Evolutionary conservation across 108 stramenopile genomes (phyloP), one percentile per base, ranked within the genome.

Genomic region (Nannochloropsis gaditana): DNA sequence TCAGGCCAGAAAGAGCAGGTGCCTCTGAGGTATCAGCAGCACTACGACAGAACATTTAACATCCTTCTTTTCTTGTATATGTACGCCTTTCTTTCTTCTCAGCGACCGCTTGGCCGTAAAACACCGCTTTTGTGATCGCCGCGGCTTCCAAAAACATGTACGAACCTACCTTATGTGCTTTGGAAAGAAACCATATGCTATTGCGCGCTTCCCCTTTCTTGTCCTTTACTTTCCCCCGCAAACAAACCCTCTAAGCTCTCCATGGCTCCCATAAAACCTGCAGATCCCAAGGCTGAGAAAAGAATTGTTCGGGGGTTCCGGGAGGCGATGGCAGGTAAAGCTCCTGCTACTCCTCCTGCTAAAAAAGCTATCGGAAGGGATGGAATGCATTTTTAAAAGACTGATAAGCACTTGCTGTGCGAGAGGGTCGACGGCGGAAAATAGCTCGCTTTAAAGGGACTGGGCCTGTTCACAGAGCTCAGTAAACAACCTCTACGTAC

Each of bases 271-370:
- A 73, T 73, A 15, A 73, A 73, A 3, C 59, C 59, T 2, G 59
- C 59, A n/a, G 59, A 73, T 15, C 59, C 59, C 59, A 73, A n/a
- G 59, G 59, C 59, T n/a, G 59, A 73, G 8, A 73, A 73, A 73
- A 73, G 59, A 2, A 73, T 73, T n/a, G 59, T 73, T 15, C 59
- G 59, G 59, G 59, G 59, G n/a, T 73, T 73, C 8, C 59, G 59
- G 59, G 19, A n/a, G 19, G 59, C 59, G 15, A 73, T n/a, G 59
- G 59, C 59, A 8, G 59, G 59, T 6, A 73, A 73, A 3, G 59
- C 59, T n/a, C 59, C 59, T 4, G 59, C 59, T n/a, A 73, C 59
- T 15, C 19, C 59, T n/a, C 59, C 59, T 15, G 59, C 59, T 73
- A 73, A 73, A n/a, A 73, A 73, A 73, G 59, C 59, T 73, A n/a